Conservation (phyloP, 1,284 basidiomycete genomes). For the Pterula multifida region DNA sequence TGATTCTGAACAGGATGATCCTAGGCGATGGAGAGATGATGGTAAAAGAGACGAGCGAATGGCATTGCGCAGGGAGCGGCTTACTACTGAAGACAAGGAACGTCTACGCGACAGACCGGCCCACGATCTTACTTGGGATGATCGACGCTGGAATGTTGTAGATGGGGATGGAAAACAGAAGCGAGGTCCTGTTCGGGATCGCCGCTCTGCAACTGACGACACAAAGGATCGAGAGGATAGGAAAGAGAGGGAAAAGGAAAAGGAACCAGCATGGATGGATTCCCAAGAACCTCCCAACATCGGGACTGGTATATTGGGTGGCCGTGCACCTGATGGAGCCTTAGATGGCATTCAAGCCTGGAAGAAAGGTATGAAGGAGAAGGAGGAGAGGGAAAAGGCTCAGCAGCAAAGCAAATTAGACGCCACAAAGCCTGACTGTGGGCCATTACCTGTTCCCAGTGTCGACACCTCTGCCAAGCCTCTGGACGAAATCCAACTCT, state of each 20-base stretch:
- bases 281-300: constrained; percentile 59
- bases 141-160: constrained; percentile 42
- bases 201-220: constrained; percentile 26
- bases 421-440: constrained; percentile 14
- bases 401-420: constrained; percentile 5
- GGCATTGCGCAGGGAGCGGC: constrained; percentile 38
- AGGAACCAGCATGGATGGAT: constrained; percentile 88
- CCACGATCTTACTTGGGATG: constrained; percentile 29
- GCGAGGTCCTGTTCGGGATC: constrained; percentile 45
- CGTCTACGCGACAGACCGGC: constrained; percentile 32
- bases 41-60: constrained; percentile 66
- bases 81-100: constrained; percentile 19
- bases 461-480: constrained; percentile 21
- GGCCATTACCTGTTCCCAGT: constrained; percentile 1
- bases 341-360: constrained; percentile 83
- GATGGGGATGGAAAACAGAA: constrained; percentile 58
- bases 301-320: constrained; percentile 51
- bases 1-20: constrained; percentile 35
- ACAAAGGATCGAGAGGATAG: constrained; percentile 48
- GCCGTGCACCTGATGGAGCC: constrained; percentile 47
- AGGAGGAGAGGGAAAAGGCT: constrained; percentile 45
- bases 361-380: constrained; percentile 81
- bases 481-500: constrained; percentile 77
- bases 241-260: constrained; percentile 56
- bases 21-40: constrained; percentile 65